phyloP scores from a whole-genome alignment of 768 basidiomycete species.

The Wakefieldia striispora region DNA sequence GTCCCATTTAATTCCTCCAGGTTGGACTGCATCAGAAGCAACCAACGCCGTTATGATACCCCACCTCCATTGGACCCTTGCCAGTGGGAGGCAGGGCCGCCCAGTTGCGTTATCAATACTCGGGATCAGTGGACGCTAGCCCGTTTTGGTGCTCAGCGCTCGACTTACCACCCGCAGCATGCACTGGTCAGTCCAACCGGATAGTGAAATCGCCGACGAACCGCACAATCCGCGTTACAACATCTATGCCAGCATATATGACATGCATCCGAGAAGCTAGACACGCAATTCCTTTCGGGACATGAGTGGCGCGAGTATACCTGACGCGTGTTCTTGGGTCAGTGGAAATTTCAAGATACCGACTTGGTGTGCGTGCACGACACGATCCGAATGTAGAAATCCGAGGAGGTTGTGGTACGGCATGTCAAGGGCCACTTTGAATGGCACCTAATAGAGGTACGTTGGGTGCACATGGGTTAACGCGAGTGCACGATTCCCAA shows the following conservation, averaged over 20 bases:
- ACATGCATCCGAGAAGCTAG: background rate
- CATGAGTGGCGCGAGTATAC: too few relatives aligned
- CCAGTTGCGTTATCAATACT: background rate
- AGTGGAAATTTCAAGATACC: background rate
- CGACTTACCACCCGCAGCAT: constrained; percentile 2
- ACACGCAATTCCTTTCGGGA: background rate
- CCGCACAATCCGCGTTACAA: background rate
- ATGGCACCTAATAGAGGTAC: background rate
- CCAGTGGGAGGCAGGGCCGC: background rate
- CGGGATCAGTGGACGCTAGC: background rate
- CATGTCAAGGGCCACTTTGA: background rate
- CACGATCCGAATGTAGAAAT: background rate
- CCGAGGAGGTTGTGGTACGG: background rate
- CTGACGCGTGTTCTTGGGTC: background rate
- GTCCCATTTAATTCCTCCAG: background rate
- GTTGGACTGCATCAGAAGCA: background rate
- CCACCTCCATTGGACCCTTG: too few relatives aligned
- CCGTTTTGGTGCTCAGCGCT: background rate
- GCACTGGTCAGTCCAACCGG: background rate
- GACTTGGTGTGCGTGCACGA: background rate
- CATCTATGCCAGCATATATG: background rate
- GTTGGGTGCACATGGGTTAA: background rate
- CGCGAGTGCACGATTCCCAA: background rate
- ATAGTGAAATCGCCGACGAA: background rate
- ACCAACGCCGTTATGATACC: background rate